Conservation (phyloP, 1,139 yeast species). For the Kluyveromyces sp. region DNA sequence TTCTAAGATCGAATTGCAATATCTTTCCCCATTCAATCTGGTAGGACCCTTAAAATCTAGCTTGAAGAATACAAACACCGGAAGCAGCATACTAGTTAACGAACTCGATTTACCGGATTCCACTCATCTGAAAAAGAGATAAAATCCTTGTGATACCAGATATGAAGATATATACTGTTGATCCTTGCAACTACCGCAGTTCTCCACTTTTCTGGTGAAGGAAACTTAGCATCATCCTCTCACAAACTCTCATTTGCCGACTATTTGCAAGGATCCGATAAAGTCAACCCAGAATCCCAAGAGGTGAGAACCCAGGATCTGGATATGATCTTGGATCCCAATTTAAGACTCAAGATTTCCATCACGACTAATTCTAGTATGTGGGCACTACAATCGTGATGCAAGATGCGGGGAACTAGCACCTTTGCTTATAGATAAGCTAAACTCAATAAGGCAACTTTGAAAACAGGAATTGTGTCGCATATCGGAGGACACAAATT, state of each 20-base stretch:
- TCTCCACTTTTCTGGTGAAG: constrained; percentile 16
- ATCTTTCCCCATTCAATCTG: constrained; percentile 17
- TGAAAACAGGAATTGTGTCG: constrained; percentile 17
- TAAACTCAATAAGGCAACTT: neutral
- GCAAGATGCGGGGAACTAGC: constrained; percentile 21
- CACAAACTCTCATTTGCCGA: constrained; percentile 10
- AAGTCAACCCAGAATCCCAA: neutral
- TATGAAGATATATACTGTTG: constrained; percentile 15
- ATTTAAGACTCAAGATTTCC: constrained; percentile 7
- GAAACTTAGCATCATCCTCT: constrained; percentile 5
- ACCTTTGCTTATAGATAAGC: constrained; percentile 10
- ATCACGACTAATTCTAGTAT: constrained; percentile 15
- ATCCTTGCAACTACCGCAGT: constrained; percentile 9
- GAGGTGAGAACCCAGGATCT: neutral
- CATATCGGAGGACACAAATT: constrained; percentile 27
- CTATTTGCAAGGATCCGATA: constrained; percentile 13
- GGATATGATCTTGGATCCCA: neutral
- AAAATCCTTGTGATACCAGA: constrained; percentile 17
- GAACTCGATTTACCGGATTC: constrained; percentile 14
- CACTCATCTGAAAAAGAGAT: constrained; percentile 6
- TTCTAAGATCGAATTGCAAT: constrained; percentile 16
- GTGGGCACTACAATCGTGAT: constrained; percentile 24
- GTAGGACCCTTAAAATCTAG: constrained; percentile 12
- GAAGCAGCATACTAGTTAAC: constrained; percentile 16
- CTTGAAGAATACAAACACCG: constrained; percentile 8